Evolutionary conservation across 352 stramenopile species (phyloP).

Genomic region (Phytophthora nicotianae): DNA sequence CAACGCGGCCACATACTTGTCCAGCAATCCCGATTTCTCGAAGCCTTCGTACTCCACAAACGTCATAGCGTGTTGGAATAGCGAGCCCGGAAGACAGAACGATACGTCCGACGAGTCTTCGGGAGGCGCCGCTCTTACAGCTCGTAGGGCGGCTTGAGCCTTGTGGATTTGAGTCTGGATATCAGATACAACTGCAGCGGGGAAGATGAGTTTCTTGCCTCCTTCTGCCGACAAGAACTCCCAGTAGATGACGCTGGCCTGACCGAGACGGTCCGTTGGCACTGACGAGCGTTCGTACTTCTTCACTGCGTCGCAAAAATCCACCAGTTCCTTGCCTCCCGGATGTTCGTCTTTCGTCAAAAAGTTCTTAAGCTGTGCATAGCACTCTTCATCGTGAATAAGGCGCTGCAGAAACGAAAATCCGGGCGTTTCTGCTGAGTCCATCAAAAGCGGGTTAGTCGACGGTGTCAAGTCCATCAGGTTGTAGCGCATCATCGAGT

Average conservation of each 20-base stretch:
- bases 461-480: conserved; percentile 56
- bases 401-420: conserved; percentile 90
- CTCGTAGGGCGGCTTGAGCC: conserved; percentile 47
- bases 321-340: conserved; percentile 68
- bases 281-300: conserved; percentile 78
- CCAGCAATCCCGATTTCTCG: conserved; percentile 66
- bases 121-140: conserved; percentile 5
- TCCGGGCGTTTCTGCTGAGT: conserved; percentile 63
- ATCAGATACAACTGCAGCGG: conserved; percentile 46
- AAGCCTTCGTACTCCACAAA: conserved; percentile 78
- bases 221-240: conserved; percentile 78
- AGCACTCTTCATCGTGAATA: conserved; percentile 90
- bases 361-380: conserved; percentile 79
- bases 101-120: conserved; percentile 21
- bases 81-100: conserved; percentile 48
- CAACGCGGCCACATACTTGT: conserved; percentile 80
- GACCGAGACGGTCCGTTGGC: conserved; percentile 71
- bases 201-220: conserved; percentile 66
- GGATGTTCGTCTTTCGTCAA: conserved; percentile 62
- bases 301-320: conserved; percentile 86
- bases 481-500: conserved; percentile 79
- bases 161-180: conserved; percentile 75
- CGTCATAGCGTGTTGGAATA: conserved; percentile 76
- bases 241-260: conserved; percentile 85
- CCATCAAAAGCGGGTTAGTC: conserved; percentile 62